Evolutionary conservation across 805 yeast species (phyloP).

Genomic region (Candida yuanshanica): DNA sequence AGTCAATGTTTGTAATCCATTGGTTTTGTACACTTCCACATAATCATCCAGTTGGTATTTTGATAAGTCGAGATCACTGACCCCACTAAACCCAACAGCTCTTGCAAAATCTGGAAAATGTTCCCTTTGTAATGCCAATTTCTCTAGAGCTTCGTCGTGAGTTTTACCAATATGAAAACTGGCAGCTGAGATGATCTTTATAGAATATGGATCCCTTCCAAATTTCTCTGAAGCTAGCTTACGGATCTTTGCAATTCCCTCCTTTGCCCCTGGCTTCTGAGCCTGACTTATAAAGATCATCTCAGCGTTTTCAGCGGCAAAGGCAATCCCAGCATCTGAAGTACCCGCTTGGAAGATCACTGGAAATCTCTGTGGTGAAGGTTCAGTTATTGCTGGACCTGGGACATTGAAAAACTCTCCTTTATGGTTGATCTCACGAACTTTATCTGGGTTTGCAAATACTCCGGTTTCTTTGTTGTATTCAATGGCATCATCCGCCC

Average conservation of each 20-base stretch:
- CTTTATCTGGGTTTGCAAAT: constrained; percentile 27
- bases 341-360: constrained; percentile 39
- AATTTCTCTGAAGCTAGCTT: constrained; percentile 28
- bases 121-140: constrained; percentile 7
- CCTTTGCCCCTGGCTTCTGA: not conserved
- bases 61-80: constrained; percentile 1
- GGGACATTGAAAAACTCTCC: constrained; percentile 26
- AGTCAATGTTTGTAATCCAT: constrained; percentile 29
- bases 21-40: constrained; percentile 25
- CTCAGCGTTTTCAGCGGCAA: constrained; percentile 38
- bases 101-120: not conserved
- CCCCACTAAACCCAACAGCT: constrained; percentile 3
- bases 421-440: constrained; percentile 25
- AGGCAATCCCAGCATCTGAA: constrained; percentile 32
- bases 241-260: constrained; percentile 16
- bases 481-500: constrained; percentile 26
- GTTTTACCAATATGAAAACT: constrained; percentile 34
- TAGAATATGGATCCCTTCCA: constrained; percentile 32
- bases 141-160: constrained; percentile 31
- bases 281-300: constrained; percentile 23
- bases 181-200: constrained; percentile 33
- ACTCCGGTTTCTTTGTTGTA: constrained; percentile 21
- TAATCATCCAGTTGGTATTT: constrained; percentile 13
- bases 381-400: constrained; percentile 27
- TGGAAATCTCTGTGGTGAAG: constrained; percentile 37